phyloP scores from a whole-genome alignment of 345 rosid genomes.

The Psidium friedrichsthalianum region DNA sequence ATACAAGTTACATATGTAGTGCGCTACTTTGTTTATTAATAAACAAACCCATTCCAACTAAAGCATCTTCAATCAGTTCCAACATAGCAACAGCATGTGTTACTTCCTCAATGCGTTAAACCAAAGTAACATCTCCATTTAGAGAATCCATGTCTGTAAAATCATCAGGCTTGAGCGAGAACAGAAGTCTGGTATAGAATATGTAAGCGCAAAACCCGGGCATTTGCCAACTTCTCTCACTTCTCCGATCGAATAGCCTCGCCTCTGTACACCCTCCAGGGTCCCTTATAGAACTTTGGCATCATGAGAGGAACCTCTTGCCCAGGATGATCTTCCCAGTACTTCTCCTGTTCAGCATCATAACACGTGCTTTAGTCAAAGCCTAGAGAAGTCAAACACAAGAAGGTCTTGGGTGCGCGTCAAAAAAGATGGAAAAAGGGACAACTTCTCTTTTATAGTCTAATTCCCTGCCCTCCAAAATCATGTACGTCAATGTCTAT shows the following conservation, averaged over 20 bases:
- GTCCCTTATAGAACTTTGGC: slow-evolving; percentile 66
- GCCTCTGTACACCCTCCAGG: slow-evolving; percentile 77
- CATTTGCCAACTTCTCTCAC: slow-evolving; percentile 6
- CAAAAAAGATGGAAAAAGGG: background rate
- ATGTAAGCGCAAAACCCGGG: background rate
- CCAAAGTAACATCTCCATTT: background rate
- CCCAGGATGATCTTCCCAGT: slow-evolving; percentile 94
- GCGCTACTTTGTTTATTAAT: background rate
- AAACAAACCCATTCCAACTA: background rate
- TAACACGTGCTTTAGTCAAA: slow-evolving; percentile 1
- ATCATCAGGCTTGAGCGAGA: background rate
- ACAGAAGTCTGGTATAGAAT: background rate
- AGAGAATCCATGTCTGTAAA: background rate
- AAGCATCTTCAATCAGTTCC: background rate
- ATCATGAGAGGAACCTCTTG: slow-evolving; percentile 72
- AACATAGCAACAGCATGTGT: background rate
- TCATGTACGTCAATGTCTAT: background rate
- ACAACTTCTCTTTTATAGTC: background rate
- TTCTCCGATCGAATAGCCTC: slow-evolving; percentile 31
- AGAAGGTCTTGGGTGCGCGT: background rate
- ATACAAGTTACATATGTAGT: background rate
- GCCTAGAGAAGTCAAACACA: background rate
- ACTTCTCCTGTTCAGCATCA: slow-evolving; percentile 56
- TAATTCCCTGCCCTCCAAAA: background rate
- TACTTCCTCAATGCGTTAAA: background rate